Evolutionary conservation across 371 early-diverging fungal species (phyloP).

Genomic region (Mortierella sp.): DNA sequence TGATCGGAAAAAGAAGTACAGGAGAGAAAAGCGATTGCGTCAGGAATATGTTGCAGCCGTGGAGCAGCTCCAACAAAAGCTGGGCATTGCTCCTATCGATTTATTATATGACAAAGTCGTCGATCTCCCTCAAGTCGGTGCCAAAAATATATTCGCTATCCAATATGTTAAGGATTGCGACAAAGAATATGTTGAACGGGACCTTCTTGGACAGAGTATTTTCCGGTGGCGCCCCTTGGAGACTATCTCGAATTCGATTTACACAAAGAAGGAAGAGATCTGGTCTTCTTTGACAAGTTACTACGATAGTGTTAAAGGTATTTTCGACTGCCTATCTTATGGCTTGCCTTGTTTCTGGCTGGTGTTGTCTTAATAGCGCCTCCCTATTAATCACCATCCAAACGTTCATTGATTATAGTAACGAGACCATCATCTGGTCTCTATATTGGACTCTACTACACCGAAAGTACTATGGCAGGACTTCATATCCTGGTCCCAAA

Average conservation of each 20-base stretch:
- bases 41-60: conserved; percentile 42
- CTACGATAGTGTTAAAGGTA: conserved; percentile 42
- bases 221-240: conserved; percentile 43
- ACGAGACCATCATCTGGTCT: conserved; percentile 54
- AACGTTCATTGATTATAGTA: conserved; percentile 9
- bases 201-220: conserved; percentile 32
- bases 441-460: conserved; percentile 55
- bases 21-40: conserved; percentile 34
- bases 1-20: conserved; percentile 32
- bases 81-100: conserved; percentile 38
- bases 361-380: too few relatives aligned
- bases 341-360: too few relatives aligned
- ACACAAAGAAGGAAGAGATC: conserved; percentile 41
- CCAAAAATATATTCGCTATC: conserved; percentile 40
- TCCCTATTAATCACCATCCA: too few relatives aligned
- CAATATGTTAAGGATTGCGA: conserved; percentile 28
- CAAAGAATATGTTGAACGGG: conserved; percentile 25
- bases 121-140: conserved; percentile 40
- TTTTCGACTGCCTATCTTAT: too few relatives aligned
- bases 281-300: conserved; percentile 36
- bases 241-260: conserved; percentile 34
- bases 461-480: conserved; percentile 54
- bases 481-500: conserved; percentile 55
- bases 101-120: conserved; percentile 38
- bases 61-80: conserved; percentile 26